Conservation (phyloP, 1,284 basidiomycete genomes). For the Fomitopsis schrenkii region DNA sequence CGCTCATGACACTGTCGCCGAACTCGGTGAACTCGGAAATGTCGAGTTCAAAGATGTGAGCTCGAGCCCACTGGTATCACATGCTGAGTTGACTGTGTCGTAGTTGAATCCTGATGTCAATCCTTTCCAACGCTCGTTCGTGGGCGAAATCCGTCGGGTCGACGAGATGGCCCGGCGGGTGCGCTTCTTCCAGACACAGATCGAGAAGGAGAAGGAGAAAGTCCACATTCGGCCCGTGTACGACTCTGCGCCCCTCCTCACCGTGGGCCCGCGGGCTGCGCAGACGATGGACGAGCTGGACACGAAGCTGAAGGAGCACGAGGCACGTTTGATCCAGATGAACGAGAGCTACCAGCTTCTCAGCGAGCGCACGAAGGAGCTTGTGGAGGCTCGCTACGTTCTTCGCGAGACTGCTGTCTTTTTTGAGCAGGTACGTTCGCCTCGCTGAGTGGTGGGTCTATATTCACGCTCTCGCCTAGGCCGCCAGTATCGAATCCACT, state of each 20-base stretch:
- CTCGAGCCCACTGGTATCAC: constrained; percentile 6
- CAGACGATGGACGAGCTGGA: constrained; percentile 95
- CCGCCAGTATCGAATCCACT: constrained; percentile 75
- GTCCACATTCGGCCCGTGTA: constrained; percentile 80
- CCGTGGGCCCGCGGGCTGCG: constrained; percentile 86
- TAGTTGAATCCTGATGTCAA: constrained; percentile 96
- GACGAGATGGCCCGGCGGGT: constrained; percentile 96
- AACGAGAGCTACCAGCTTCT: constrained; percentile 91
- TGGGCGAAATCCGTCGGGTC: constrained; percentile 90
- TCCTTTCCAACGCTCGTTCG: constrained; percentile 98
- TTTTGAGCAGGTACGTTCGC: constrained; percentile 73
- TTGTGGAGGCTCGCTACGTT: constrained; percentile 92
- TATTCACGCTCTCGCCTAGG: constrained; percentile 40
- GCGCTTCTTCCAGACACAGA: constrained; percentile 86
- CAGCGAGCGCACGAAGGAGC: constrained; percentile 82
- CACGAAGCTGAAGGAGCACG: constrained; percentile 84
- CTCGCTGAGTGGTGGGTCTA: background rate
- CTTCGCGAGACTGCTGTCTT: constrained; percentile 95
- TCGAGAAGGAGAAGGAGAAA: constrained; percentile 80
- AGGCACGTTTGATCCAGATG: constrained; percentile 86
- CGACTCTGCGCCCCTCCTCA: constrained; percentile 79
- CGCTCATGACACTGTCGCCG: constrained; percentile 93
- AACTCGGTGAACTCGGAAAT: constrained; percentile 93
- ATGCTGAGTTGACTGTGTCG: constrained; percentile 1
- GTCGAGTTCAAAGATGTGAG: constrained; percentile 97